Evolutionary conservation across 129 eudicot genomes (phyloP).

Genomic region (Chrysanthemum seticuspe): DNA sequence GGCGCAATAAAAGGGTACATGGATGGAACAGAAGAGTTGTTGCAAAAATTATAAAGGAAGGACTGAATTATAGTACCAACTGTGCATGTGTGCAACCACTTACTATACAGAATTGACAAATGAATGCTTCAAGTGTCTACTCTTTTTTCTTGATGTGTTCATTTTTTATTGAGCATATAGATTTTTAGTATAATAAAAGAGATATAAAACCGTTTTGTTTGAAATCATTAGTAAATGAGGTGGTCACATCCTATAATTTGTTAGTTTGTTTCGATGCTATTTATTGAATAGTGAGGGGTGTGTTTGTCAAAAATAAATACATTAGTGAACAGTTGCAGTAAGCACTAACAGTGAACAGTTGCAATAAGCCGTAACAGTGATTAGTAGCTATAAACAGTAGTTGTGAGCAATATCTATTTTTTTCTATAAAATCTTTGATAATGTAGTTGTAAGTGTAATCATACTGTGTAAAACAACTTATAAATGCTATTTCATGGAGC

Average conservation of each 20-base stretch:
- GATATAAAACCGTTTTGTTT: too few species aligned
- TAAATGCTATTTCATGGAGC: too few species aligned
- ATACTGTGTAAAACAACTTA: too few species aligned
- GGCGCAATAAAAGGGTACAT: constrained; percentile 27
- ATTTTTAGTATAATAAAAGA: too few species aligned
- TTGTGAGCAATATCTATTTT: not conserved
- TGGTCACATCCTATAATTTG: not conserved
- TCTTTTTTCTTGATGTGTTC: too few species aligned
- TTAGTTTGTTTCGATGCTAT: not conserved
- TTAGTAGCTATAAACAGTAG: not conserved
- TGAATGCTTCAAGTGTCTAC: constrained; percentile 12
- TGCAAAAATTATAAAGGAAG: constrained; percentile 9
- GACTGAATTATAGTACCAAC: constrained; percentile 16
- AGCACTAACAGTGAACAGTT: not conserved
- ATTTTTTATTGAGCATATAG: too few species aligned
- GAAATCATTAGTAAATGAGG: too few species aligned
- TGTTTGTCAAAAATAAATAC: too few species aligned
- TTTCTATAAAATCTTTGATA: not conserved
- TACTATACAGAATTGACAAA: constrained; percentile 23
- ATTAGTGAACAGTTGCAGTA: too few species aligned
- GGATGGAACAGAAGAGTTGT: constrained; percentile 30
- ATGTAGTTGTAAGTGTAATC: not conserved
- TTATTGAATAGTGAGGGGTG: too few species aligned
- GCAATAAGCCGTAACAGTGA: not conserved
- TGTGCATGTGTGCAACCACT: constrained; percentile 6